Conservation (phyloP, 192 early-diverging fungal genomes). For the Tieghemiomyces parasiticus region DNA sequence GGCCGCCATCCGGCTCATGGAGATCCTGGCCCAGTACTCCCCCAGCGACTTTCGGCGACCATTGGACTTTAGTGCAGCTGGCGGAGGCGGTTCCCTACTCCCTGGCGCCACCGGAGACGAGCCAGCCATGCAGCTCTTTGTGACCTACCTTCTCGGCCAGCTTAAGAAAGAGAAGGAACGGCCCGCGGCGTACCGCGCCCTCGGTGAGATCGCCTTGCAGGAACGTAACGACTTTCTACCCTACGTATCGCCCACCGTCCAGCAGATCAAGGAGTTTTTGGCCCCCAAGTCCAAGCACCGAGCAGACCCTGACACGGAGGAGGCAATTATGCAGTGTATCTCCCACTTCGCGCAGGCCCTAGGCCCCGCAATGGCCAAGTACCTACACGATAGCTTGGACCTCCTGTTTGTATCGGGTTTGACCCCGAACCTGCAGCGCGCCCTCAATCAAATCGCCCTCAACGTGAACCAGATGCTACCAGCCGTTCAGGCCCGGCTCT, state of each 20-base stretch:
- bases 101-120: conserved; percentile 25
- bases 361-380: conserved; percentile 75
- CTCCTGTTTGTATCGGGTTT: conserved; percentile 85
- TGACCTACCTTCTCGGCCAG: conserved; percentile 54
- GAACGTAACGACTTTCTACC: conserved; percentile 62
- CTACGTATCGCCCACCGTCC: conserved; percentile 62
- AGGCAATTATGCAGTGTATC: conserved; percentile 66
- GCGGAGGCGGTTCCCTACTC: conserved; percentile 1
- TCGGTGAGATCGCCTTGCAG: conserved; percentile 71
- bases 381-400: conserved; percentile 77
- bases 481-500: conserved; percentile 74
- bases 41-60: conserved; percentile 37
- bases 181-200: conserved; percentile 59
- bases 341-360: conserved; percentile 80
- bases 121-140: conserved; percentile 50
- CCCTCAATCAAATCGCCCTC: conserved; percentile 60
- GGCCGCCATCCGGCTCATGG: conserved; percentile 73
- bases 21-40: conserved; percentile 67
- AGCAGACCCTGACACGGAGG: conserved; percentile 36
- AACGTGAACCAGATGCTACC: conserved; percentile 70
- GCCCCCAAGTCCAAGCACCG: conserved; percentile 39
- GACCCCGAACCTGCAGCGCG: conserved; percentile 61
- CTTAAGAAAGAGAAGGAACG: conserved; percentile 60
- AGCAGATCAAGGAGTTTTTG: conserved; percentile 62
- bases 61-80: not conserved